These are phyloP conservation scores for Aspergillus leporis DNA, from an alignment of 495 filamentous ascomycete genomes.

Conservation along the genomic window DNA sequence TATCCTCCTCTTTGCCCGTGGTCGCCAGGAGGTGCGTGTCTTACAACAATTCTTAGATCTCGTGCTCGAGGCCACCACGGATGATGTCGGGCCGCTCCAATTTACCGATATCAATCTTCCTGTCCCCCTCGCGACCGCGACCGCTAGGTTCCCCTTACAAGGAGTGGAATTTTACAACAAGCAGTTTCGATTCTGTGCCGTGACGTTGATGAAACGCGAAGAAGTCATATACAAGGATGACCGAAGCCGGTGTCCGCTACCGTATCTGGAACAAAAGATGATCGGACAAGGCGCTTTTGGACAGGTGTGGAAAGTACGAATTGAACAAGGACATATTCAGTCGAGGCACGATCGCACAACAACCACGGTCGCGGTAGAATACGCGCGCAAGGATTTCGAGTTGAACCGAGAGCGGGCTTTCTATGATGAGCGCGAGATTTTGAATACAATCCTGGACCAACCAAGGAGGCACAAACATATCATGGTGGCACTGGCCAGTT, in stretches of 20 bases:
- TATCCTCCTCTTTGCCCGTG: slow-evolving; percentile 1
- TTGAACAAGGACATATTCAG: slow-evolving; percentile 15
- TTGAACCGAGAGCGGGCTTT: slow-evolving; percentile 11
- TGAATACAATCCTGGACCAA: slow-evolving; percentile 15
- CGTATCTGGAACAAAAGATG: slow-evolving; percentile 14
- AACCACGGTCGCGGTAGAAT: slow-evolving; percentile 3
- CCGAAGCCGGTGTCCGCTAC: slow-evolving; percentile 13
- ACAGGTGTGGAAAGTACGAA: slow-evolving; percentile 17
- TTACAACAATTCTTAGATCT: slow-evolving; percentile 8
- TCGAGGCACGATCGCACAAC: neutral
- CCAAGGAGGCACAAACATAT: slow-evolving; percentile 14
- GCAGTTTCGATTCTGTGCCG: slow-evolving; percentile 22
- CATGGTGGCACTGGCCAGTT: slow-evolving; percentile 18
- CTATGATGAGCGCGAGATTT: slow-evolving; percentile 9
- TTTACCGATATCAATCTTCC: slow-evolving; percentile 14
- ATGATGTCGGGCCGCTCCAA: neutral
- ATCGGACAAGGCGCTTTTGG: slow-evolving; percentile 20
- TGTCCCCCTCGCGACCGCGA: slow-evolving; percentile 4
- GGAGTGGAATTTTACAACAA: slow-evolving; percentile 13
- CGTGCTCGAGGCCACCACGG: neutral
- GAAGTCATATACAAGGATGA: slow-evolving; percentile 13
- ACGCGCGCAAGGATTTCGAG: slow-evolving; percentile 22
- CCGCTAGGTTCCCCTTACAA: slow-evolving; percentile 5
- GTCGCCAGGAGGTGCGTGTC: neutral
- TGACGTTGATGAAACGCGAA: slow-evolving; percentile 14